Base-by-base conservation (phyloP, 805 yeast genomes). In the Spathaspora hagerdaliae region DNA sequence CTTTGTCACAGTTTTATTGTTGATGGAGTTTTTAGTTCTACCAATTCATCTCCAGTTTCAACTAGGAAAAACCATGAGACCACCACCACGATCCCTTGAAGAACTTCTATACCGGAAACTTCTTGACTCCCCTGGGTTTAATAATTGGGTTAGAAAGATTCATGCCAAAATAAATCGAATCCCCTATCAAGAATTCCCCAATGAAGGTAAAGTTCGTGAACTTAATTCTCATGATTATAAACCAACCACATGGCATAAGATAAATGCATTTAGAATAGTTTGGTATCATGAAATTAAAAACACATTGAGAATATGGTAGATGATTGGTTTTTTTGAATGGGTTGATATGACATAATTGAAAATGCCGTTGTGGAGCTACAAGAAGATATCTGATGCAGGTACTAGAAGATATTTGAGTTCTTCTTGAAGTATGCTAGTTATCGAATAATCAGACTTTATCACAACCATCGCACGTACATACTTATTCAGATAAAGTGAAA, bases 91-190 rank as follows among this genome's bases (percentile, higher is more conserved):
- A 36, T 61, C 67, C n/a, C 36, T 81, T 11, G 83, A 79, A 54
- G 80, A 80, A 53, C 69, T 74, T 14, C 55, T 71, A 31, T 71
- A 64, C 45, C 53, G 58, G 14, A 47, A 68, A 67, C 67, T 86
- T 11, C 71, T 85, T 61, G 69, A 67, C 39, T 82, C 88, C 9
- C 76, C 73, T 2, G 67, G 75, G 0, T 86, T 86, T 54, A 80
- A 84, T 52, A 65, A 76, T 27, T 78, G 83, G 68, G 95, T 85
- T 4, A 67, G 80, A 35, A 64, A 69, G 10, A 66, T 86, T 1
- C 85, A 85, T 56, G 84, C 85, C 35, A 73, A 72, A 46, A 74
- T 86, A 31, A 86, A 86, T 55, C 76, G 84, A 2, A 69, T 82
- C 6, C 79, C 81, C 2, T 71, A 77, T 11, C 77, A 63, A 45